Evolutionary conservation across 768 basidiomycete genomes (phyloP).

Genomic region (Filobasidium floriforme): DNA sequence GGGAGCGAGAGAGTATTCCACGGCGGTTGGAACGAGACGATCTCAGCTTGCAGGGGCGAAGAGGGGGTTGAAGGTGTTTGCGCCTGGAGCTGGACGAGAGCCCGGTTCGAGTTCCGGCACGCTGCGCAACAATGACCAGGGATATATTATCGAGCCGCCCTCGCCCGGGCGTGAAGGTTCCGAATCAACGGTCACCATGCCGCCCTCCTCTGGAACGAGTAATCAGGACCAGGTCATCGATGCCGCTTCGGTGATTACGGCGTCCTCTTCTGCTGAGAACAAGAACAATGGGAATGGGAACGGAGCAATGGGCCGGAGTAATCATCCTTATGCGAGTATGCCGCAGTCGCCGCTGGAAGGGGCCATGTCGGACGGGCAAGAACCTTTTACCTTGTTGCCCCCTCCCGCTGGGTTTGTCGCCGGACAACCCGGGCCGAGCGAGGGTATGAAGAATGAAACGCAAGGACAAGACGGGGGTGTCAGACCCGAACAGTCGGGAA

Average conservation of each 20-base stretch:
- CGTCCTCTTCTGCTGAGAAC: background rate
- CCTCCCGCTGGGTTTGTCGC: background rate
- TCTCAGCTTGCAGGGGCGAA: background rate
- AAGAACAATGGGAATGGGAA: background rate
- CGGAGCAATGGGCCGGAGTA: background rate
- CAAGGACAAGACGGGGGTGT: background rate
- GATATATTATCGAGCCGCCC: conserved; percentile 16
- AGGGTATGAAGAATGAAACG: background rate
- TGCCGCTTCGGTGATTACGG: background rate
- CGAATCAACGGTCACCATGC: background rate
- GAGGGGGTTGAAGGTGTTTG: background rate
- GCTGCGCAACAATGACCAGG: conserved; percentile 6
- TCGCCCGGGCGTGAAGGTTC: background rate
- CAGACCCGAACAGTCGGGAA: background rate
- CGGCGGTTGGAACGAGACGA: background rate
- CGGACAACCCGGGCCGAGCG: background rate
- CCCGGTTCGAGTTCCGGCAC: conserved; percentile 2
- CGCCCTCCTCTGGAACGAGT: background rate
- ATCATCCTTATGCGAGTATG: conserved; percentile 7
- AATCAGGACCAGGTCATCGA: background rate
- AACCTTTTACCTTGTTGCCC: background rate
- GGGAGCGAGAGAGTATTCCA: background rate
- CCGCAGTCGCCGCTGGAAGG: background rate
- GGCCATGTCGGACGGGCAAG: background rate
- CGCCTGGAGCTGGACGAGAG: background rate